Evolutionary conservation across 2,329 filamentous ascomycete species (phyloP), one percentile per base, ranked within the genome.

Genomic region (Penicillium sp.): DNA sequence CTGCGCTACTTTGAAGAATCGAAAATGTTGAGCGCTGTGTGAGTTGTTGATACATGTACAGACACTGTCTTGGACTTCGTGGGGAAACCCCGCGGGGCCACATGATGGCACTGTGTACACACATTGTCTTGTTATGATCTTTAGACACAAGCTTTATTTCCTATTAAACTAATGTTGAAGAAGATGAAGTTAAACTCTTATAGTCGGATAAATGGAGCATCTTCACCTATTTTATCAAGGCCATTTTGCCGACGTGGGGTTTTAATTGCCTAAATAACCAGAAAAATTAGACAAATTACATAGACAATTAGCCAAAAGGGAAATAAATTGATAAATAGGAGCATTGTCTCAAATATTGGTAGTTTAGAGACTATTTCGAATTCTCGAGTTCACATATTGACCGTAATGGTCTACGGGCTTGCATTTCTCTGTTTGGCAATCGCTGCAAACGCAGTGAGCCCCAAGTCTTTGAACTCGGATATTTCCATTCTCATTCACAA

Each of bases 401-500:
- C n/a, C 29, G 44, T 5, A 48, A 63, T 64, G 62, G 49, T 58
- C 16, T 18, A 37, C 6, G 16, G 39, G 26, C 5, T 54, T 26
- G 31, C 32, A 11, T 20, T 56, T 11, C 46, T 50, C 24, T 38
- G 56, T 46, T 18, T 44, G 31, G 52, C 54, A 44, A 32, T 47
- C n/a, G 47, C 26, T 16, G 53, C 48, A n/a, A 40, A 32, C 9
- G 54, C 58, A 42, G 53, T 56, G 18, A 61, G 60, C n/a, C 55
- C 61, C 6, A 31, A 22, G 4, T 46, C 50, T 5, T 49, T 65
- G 37, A 26, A 56, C 18, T 62, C 61, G 2, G 62, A 62, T 34
- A 43, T 65, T 16, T 58, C 61, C 3, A 56, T 65, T 34, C 40
- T 64, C 16, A 62, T 65, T 24, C 61, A 65, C 9, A 65, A 65